Conservation (phyloP, 257 asterid genomes). For the Phtheirospermum japonicum region DNA sequence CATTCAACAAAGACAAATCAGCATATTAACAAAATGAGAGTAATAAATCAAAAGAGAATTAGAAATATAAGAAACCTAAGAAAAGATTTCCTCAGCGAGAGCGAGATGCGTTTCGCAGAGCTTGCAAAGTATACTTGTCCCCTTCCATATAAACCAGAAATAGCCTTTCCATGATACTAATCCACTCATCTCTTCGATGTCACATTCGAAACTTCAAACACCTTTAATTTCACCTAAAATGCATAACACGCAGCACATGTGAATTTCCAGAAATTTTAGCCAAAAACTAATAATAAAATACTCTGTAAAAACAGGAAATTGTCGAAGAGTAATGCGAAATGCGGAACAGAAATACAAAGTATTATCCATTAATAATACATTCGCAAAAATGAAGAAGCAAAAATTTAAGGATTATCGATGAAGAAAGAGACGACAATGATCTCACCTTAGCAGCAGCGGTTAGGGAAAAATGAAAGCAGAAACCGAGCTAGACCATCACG, state of each 20-base stretch:
- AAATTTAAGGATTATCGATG: constrained; percentile 2
- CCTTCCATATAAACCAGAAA: constrained; percentile 63
- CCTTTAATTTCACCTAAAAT: constrained; percentile 27
- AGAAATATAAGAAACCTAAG: constrained; percentile 50
- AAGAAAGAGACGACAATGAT: constrained; percentile 25
- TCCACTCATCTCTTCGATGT: constrained; percentile 16
- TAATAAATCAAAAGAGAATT: not conserved
- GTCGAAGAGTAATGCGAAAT: too few relatives aligned
- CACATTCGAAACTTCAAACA: too few relatives aligned
- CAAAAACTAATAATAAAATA: not conserved
- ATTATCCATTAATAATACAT: constrained; percentile 10
- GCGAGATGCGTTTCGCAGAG: constrained; percentile 69
- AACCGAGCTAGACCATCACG: constrained; percentile 19
- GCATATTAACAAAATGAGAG: too few relatives aligned
- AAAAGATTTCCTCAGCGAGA: constrained; percentile 50
- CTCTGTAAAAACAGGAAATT: too few relatives aligned
- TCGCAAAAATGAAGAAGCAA: too few relatives aligned
- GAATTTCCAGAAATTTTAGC: not conserved
- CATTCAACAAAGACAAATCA: too few relatives aligned
- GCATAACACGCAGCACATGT: too few relatives aligned
- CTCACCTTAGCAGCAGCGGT: constrained; percentile 33
- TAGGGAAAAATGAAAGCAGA: constrained; percentile 18
- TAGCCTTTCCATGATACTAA: constrained; percentile 56
- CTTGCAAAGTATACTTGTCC: constrained; percentile 61
- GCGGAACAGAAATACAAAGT: constrained; percentile 1